Evolutionary conservation across 345 rosid species (phyloP).

Genomic region (Populus deltoides): DNA sequence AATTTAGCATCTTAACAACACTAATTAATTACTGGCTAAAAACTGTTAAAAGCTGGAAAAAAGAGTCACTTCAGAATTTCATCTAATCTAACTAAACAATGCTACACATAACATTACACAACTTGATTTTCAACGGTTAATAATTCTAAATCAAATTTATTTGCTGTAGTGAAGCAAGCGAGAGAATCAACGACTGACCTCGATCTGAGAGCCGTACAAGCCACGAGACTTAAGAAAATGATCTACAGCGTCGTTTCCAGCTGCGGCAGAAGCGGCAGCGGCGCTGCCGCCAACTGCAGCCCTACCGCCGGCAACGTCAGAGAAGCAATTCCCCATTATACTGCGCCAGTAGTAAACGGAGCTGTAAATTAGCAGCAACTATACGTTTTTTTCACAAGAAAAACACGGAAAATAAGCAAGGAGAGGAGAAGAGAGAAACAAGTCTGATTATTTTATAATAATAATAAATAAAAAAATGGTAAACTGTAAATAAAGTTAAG

Average conservation of each 20-base stretch:
- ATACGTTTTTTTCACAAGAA: background rate
- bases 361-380: background rate
- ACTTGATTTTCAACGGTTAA: background rate
- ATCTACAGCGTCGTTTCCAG: constrained; percentile 71
- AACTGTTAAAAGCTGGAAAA: background rate
- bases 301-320: constrained; percentile 62
- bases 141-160: background rate
- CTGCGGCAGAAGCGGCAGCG: constrained; percentile 31
- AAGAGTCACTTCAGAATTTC: background rate
- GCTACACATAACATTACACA: background rate
- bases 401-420: background rate
- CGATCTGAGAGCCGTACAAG: constrained; percentile 73
- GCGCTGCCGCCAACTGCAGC: constrained; percentile 57
- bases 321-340: constrained; percentile 84
- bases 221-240: constrained; percentile 65
- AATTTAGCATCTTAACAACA: background rate
- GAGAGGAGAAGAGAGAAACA: background rate
- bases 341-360: background rate
- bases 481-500: background rate
- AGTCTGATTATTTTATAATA: background rate
- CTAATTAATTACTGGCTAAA: background rate
- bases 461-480: background rate
- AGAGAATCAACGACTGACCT: constrained; percentile 40
- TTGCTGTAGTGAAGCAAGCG: background rate
- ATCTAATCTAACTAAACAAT: background rate